Percentiles rank a stretch among this genome's conserved stretches.
These are phyloP conservation scores for Acanthamoeba quina DNA, from an alignment of 208 protist genomes.

Conservation along the genomic window DNA sequence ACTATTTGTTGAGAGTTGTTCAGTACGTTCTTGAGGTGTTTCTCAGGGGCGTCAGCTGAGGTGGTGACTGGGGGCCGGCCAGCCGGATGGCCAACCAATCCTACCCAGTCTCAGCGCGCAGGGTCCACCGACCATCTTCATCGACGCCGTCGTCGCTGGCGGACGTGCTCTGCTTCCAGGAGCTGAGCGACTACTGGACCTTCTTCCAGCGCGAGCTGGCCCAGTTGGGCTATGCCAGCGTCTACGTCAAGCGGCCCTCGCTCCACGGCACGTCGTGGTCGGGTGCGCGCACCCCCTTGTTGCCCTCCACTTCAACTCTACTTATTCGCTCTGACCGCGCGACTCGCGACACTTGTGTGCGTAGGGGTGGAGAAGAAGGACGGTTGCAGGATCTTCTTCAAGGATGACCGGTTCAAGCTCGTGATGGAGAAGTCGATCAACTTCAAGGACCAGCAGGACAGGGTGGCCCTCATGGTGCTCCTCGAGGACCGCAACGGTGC, in stretches of 20 bases:
- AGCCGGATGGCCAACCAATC: too few relatives aligned
- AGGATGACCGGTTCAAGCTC: neutral
- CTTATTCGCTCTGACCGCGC: too few relatives aligned
- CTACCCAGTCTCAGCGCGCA: too few relatives aligned
- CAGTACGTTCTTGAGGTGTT: too few relatives aligned
- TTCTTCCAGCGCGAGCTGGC: neutral
- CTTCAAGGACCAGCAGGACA: constrained; percentile 18
- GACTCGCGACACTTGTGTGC: neutral
- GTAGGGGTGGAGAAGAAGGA: constrained; percentile 32
- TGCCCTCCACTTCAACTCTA: too few relatives aligned
- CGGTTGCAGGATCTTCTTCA: constrained; percentile 26
- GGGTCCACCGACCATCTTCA: too few relatives aligned
- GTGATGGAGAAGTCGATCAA: constrained; percentile 28
- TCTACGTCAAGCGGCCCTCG: constrained; percentile 24
- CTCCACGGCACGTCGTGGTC: constrained; percentile 6
- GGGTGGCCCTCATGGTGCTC: constrained; percentile 17
- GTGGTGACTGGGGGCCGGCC: too few relatives aligned
- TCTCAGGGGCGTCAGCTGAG: too few relatives aligned
- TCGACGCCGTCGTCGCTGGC: neutral
- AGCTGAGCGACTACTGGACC: constrained; percentile 10
- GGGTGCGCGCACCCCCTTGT: neutral
- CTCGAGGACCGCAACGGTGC: neutral
- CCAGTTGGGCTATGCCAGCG: constrained; percentile 21
- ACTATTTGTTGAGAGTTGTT: too few relatives aligned
- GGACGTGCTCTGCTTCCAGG: constrained; percentile 30